A percentile compares a stretch with the other conserved stretches of the same genome.
These are phyloP conservation scores for Bretziella fagacearum DNA, from an alignment of 2,329 filamentous ascomycete genomes.

Conservation along the genomic window DNA sequence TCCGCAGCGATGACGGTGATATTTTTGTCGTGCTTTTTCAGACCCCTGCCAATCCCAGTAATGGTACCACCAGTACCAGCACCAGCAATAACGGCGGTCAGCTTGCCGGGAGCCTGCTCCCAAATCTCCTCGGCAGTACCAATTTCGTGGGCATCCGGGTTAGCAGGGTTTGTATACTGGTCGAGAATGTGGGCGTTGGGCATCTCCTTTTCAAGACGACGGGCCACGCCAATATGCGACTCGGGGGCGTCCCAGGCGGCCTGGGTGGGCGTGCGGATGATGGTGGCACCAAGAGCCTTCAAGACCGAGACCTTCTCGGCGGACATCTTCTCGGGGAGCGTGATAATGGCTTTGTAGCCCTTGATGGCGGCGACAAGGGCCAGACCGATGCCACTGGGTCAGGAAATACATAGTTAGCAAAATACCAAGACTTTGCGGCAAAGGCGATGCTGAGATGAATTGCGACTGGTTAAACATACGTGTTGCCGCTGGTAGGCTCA, in stretches of 20 bases:
- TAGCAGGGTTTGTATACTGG: constrained; percentile 84
- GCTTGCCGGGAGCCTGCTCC: constrained; percentile 67
- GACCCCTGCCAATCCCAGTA: constrained; percentile 67
- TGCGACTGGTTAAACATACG: constrained; percentile 30
- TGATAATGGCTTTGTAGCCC: constrained; percentile 97
- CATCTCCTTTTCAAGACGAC: constrained; percentile 79
- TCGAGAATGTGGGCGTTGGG: constrained; percentile 95
- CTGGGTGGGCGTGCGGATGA: constrained; percentile 92
- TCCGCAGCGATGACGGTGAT: constrained; percentile 88
- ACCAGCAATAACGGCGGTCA: constrained; percentile 73
- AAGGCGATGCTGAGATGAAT: too few species aligned
- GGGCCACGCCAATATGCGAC: constrained; percentile 90
- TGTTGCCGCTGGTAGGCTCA: constrained; percentile 95
- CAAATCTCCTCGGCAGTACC: constrained; percentile 96
- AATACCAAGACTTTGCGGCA: too few species aligned
- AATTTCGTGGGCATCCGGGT: constrained; percentile 81
- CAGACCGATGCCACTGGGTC: constrained; percentile 73
- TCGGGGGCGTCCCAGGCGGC: constrained; percentile 90
- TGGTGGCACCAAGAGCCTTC: constrained; percentile 84
- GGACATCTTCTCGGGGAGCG: constrained; percentile 97
- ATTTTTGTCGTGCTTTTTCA: constrained; percentile 71
- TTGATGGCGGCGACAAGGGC: constrained; percentile 90
- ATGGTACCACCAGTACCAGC: constrained; percentile 94
- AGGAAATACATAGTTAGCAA: too few species aligned
- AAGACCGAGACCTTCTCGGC: constrained; percentile 94